Base-by-base conservation (phyloP, 202 grass and related monocot genomes). In the Elaeis oleifera region DNA sequence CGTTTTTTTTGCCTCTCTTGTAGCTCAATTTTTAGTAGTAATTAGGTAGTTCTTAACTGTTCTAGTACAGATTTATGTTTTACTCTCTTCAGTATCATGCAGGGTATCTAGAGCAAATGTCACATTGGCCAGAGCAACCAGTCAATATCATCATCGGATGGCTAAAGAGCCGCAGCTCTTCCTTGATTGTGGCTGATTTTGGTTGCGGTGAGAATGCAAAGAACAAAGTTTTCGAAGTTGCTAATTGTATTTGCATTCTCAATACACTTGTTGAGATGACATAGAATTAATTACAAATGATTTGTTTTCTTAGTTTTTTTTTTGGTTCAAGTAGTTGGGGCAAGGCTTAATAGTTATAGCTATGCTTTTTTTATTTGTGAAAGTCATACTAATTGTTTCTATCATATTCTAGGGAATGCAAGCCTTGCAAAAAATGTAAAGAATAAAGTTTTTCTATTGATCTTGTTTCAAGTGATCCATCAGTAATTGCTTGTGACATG, bases 81-180 rank as follows among this genome's bases (percentile, higher is more conserved):
- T 22, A 92, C 22, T 78, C 4, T 64, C 16, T 54, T 80, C 78
- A 99, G 94, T 99, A 99, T 84, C 94, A 99, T 72, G 65, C 88
- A 99, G 94, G 94, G 82, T 99, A 99, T 71, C 79, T 76, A 80
- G 82, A 92, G 22, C 88, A 99, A 70, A 92, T 99, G 94, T 78
- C 85, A 28, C 88, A 61, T 73, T 99, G 94, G 94, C 94, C 94
- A 60, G 84, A 92, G 59, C 80, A 86, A 50, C 94, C 94, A 50
- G 88, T 92, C 56, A 92, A 92, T 71, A 64, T 84, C 44, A 92
- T 99, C 58, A 81, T 86, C 28, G 86, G 77, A 64, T 99, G 94
- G 85, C 77, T 99, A 77, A 86, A 84, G 76, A 86, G 65, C 59
- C 82, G 66, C 51, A 80, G 52, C 78, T 49, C 75, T 74, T 86